phyloP scores from a whole-genome alignment of 768 basidiomycete genomes.

The Russula vinacea region DNA sequence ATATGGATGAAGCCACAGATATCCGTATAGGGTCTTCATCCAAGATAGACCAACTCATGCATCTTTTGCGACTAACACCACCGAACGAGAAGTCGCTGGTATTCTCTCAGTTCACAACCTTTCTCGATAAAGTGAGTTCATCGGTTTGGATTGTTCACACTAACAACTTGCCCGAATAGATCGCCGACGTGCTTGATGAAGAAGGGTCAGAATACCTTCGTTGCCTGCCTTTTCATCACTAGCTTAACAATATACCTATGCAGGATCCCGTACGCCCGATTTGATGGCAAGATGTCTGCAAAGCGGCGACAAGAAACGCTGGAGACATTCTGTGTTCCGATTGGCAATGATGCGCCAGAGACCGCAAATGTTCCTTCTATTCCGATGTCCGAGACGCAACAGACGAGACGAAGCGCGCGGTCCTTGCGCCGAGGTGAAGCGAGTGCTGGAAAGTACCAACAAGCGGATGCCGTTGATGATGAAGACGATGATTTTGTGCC shows the following conservation, averaged over 20 bases:
- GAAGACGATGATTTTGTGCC: constrained; percentile 39
- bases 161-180: constrained; percentile 41
- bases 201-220: constrained; percentile 47
- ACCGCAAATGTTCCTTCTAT: constrained; percentile 20
- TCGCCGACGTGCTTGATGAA: constrained; percentile 63
- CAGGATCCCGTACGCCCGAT: constrained; percentile 74
- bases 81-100: constrained; percentile 75
- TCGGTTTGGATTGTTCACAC: neutral
- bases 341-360: constrained; percentile 38
- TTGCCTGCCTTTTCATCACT: neutral
- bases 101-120: constrained; percentile 87
- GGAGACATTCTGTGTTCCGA: constrained; percentile 65
- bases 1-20: constrained; percentile 39
- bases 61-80: constrained; percentile 67
- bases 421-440: constrained; percentile 11
- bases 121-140: constrained; percentile 65
- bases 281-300: constrained; percentile 85
- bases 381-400: constrained; percentile 26
- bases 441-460: constrained; percentile 13
- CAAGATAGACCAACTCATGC: constrained; percentile 79
- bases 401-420: constrained; percentile 18
- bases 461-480: constrained; percentile 25
- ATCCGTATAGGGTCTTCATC: constrained; percentile 63
- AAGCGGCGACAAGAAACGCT: constrained; percentile 75
- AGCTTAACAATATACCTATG: constrained; percentile 3